These are phyloP conservation scores for Clitopilus hobsonii DNA, from an alignment of 768 basidiomycete species.

Conservation along the genomic window DNA sequence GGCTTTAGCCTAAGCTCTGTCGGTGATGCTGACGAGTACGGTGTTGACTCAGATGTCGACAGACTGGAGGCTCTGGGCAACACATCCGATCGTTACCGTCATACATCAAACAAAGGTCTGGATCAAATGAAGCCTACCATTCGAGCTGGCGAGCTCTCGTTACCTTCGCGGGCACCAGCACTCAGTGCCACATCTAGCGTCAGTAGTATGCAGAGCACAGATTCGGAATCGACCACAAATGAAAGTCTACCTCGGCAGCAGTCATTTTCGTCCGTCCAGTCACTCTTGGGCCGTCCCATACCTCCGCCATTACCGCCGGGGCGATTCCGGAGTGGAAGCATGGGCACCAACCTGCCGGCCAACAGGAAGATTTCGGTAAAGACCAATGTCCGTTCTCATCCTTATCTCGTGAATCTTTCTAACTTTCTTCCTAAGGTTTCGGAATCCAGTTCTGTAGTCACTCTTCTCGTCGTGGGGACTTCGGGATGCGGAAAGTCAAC, in stretches of 20 bases:
- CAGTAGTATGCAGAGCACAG: constrained; percentile 31
- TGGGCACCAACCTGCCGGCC: constrained; percentile 39
- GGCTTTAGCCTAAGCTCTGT: constrained; percentile 52
- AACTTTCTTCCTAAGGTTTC: constrained; percentile 12
- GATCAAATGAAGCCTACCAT: constrained; percentile 36
- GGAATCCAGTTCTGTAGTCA: constrained; percentile 29
- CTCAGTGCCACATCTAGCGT: constrained; percentile 32
- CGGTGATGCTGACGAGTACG: constrained; percentile 34
- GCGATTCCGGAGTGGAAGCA: constrained; percentile 57
- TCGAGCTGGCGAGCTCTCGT: constrained; percentile 58
- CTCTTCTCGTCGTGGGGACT: constrained; percentile 77
- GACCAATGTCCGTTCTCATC: constrained; percentile 18
- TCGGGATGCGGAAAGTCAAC: constrained; percentile 81
- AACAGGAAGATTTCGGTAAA: constrained; percentile 30
- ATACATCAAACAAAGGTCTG: constrained; percentile 42
- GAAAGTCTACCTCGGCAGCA: constrained; percentile 35
- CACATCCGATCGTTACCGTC: constrained; percentile 38
- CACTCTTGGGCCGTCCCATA: constrained; percentile 21
- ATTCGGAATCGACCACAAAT: constrained; percentile 27
- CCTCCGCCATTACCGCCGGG: constrained; percentile 25
- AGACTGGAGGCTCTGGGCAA: constrained; percentile 40
- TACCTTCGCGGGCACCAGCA: constrained; percentile 49
- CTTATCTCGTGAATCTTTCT: no score
- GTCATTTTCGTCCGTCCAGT: constrained; percentile 32
- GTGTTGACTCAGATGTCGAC: constrained; percentile 50